Evolutionary conservation across 2,329 filamentous ascomycete species (phyloP).

Genomic region (Curvularia lunata): DNA sequence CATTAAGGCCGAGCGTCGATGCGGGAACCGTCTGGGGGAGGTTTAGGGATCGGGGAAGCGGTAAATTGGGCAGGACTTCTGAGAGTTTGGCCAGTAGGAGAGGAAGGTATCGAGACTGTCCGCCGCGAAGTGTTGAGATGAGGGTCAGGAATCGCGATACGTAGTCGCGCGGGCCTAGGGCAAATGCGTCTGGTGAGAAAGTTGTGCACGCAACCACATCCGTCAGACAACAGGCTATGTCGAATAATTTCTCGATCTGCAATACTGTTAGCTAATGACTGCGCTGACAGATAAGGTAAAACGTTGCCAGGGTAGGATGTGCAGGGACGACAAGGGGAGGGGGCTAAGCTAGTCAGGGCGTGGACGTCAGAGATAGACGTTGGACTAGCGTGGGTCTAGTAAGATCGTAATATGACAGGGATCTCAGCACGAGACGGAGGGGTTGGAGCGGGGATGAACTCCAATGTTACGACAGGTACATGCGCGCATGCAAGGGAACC

Average conservation of each 20-base stretch:
- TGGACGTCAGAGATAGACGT: constrained; percentile 40
- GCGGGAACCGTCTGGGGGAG: constrained; percentile 36
- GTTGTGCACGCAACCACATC: constrained; percentile 72
- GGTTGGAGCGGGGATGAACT: constrained; percentile 24
- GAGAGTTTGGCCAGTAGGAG: constrained; percentile 77
- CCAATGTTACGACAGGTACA: constrained; percentile 20
- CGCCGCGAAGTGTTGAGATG: constrained; percentile 73
- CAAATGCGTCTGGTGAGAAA: constrained; percentile 63
- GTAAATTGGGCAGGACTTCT: constrained; percentile 66
- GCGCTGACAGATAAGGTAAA: constrained; percentile 26
- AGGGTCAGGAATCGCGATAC: constrained; percentile 71
- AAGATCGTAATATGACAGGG: constrained; percentile 31
- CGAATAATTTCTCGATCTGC: constrained; percentile 79
- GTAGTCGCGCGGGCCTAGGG: constrained; percentile 68
- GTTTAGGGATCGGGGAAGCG: constrained; percentile 46
- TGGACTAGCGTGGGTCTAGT: constrained; percentile 32
- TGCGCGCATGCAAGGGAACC: constrained; percentile 15
- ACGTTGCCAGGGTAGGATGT: constrained; percentile 18
- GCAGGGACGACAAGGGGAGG: constrained; percentile 21
- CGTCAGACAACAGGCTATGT: constrained; percentile 74
- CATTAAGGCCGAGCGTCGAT: constrained; percentile 37
- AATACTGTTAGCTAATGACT: constrained; percentile 33
- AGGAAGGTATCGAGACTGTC: constrained; percentile 77
- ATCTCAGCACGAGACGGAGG: constrained; percentile 25
- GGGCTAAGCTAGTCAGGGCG: constrained; percentile 26